Conservation (phyloP, 805 yeast species). For the Yamadazyma laniorum region DNA sequence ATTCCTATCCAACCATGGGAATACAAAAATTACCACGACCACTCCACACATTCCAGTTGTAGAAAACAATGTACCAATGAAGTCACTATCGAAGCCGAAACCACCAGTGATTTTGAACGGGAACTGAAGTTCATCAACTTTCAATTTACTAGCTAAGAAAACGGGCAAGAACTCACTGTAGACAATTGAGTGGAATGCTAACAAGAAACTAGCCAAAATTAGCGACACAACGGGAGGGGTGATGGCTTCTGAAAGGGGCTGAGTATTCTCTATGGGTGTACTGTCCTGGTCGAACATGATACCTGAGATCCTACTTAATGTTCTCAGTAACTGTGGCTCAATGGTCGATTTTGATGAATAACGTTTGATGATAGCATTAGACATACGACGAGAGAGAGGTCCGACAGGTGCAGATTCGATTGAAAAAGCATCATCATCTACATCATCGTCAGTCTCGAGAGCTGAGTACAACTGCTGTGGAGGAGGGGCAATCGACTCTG, state of each 20-base stretch:
- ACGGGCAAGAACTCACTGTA: conserved; percentile 39
- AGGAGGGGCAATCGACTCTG: conserved; percentile 2
- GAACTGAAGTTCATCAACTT: conserved; percentile 24
- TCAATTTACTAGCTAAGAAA: conserved; percentile 31
- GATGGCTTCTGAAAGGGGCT: conserved; percentile 20
- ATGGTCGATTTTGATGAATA: conserved; percentile 13
- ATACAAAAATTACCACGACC: conserved; percentile 41
- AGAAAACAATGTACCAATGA: conserved; percentile 35
- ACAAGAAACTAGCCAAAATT: conserved; percentile 31
- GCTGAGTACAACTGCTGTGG: conserved; percentile 13
- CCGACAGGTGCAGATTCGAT: conserved; percentile 9
- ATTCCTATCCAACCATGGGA: conserved; percentile 33
- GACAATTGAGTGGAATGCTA: conserved; percentile 31
- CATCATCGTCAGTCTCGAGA: conserved; percentile 6
- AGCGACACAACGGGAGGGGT: conserved; percentile 32
- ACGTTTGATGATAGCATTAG: conserved; percentile 21
- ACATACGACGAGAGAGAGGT: conserved; percentile 16
- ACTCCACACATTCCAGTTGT: conserved; percentile 38
- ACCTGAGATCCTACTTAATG: conserved; percentile 15
- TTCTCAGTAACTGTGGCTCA: conserved; percentile 8
- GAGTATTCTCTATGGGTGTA: conserved; percentile 13
- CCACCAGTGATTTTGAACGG: conserved; percentile 39
- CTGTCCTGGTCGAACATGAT: conserved; percentile 8
- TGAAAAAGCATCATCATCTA: conserved; percentile 7
- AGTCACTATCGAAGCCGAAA: conserved; percentile 30